Evolutionary conservation across 2,329 filamentous ascomycete genomes (phyloP), one percentile per base, ranked within the genome.

Genomic region (Talaromyces verruculosus): DNA sequence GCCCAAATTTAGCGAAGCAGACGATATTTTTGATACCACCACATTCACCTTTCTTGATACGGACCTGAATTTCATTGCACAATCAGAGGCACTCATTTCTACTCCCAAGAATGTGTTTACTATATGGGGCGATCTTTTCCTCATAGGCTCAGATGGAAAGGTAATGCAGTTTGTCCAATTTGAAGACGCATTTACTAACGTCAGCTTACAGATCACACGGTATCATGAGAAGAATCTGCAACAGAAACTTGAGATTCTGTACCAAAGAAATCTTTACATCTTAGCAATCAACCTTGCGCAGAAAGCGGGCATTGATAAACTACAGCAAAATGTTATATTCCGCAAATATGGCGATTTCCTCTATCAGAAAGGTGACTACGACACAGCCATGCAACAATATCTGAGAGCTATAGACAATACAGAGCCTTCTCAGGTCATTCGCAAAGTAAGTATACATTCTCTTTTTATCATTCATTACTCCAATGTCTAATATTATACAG

Each of bases 331-430:
- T 72, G 83, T 91, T 66, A 99, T 99, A 66, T 96, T 94, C 74
- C 89, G 94, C 66, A 93, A 90, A 75, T 98, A 97, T 77, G 95
- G 94, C 13, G 95, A 99, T 75, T 91, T 94, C 73, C 80, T 98
- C 3, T 98, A 99, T 73, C 92, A 96, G 70, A 97, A 96, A 73
- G 92, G 91, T 4, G 93, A 97, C 74, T 99, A 94, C 74, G 95
- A 99, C 74, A 95, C 91, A 6, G 93, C 96, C n/a, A 99, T 99
- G 96, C 90, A 96, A 72, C 95, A 98, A 77, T 99, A 99, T 75
- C 88, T 99, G 68, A 91, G 92, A 71, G 94, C 96, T 0, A 97
- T 99, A 67, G 93, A 97, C 74, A 95, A 92, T 67, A 98, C 94
- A 0, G 94, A 98, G 73, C 94, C 94, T 6, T 97, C 94, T 1